phyloP scores from a whole-genome alignment of 2,329 filamentous ascomycete genomes.

The Colletotrichum falcatum region DNA sequence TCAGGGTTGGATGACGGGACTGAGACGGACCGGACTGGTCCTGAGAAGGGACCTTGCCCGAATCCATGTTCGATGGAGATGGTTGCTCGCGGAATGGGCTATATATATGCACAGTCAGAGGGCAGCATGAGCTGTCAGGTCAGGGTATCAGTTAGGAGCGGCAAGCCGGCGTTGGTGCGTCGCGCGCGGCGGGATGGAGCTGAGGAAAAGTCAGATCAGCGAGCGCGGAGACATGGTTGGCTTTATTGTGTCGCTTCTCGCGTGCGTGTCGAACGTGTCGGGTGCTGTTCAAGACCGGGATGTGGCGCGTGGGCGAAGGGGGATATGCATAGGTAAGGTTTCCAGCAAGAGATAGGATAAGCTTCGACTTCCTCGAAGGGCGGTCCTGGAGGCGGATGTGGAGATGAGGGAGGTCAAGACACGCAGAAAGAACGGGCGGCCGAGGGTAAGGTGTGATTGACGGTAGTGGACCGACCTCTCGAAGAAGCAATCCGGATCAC shows the following conservation, averaged over 20 bases:
- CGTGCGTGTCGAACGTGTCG: constrained; percentile 17
- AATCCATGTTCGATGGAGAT: constrained; percentile 34
- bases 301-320: constrained; percentile 22
- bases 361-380: constrained; percentile 18
- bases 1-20: constrained; percentile 10
- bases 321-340: constrained; percentile 33
- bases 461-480: constrained; percentile 26
- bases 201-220: constrained; percentile 32
- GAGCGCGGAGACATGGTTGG: constrained; percentile 38
- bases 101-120: constrained; percentile 32
- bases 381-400: constrained; percentile 16
- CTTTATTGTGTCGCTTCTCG: constrained; percentile 24
- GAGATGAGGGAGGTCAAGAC: constrained; percentile 31
- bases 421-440: constrained; percentile 5
- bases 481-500: constrained; percentile 35
- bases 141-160: constrained; percentile 25
- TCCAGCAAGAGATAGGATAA: constrained; percentile 25
- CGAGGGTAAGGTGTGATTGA: constrained; percentile 3
- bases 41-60: constrained; percentile 16
- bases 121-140: constrained; percentile 19
- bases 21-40: constrained; percentile 33
- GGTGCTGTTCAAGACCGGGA: constrained; percentile 21
- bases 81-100: constrained; percentile 25
- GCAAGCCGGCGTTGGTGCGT: constrained; percentile 21
- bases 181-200: constrained; percentile 26